phyloP scores from a whole-genome alignment of 2,329 filamentous ascomycete genomes.

The Trichoderma asperellum region DNA sequence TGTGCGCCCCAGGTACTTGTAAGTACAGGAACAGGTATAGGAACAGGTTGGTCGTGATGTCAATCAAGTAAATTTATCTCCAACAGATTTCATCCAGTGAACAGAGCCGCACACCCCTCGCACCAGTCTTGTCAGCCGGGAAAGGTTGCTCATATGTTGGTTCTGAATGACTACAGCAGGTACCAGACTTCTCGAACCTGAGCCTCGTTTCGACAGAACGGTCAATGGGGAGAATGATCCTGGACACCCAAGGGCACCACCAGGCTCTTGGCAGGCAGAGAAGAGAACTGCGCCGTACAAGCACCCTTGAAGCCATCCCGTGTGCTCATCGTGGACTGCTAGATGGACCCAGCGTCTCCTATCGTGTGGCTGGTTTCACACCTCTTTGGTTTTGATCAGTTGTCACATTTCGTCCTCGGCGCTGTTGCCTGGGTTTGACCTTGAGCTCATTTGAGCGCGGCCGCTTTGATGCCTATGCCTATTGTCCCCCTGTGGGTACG shows the following conservation, averaged over 20 bases:
- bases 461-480: constrained; percentile 9
- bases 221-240: not conserved
- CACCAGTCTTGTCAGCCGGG: not conserved
- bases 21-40: not conserved
- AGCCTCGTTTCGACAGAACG: not conserved
- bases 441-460: constrained; percentile 20
- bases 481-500: constrained; percentile 8
- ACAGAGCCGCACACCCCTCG: not conserved
- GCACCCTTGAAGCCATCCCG: constrained; percentile 10
- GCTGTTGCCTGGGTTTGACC: constrained; percentile 19
- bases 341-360: constrained; percentile 8
- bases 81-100: not conserved
- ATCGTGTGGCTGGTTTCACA: constrained; percentile 13
- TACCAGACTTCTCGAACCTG: not conserved
- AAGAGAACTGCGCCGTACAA: not conserved
- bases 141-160: not conserved
- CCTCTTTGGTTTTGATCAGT: constrained; percentile 10
- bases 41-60: not conserved
- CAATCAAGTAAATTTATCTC: not conserved
- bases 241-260: not conserved
- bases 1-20: not conserved
- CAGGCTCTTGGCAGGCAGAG: not conserved
- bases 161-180: not conserved
- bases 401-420: constrained; percentile 26
- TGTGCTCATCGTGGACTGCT: constrained; percentile 5